Conservation (phyloP, 345 rosid genomes). For the Populus deltoides region DNA sequence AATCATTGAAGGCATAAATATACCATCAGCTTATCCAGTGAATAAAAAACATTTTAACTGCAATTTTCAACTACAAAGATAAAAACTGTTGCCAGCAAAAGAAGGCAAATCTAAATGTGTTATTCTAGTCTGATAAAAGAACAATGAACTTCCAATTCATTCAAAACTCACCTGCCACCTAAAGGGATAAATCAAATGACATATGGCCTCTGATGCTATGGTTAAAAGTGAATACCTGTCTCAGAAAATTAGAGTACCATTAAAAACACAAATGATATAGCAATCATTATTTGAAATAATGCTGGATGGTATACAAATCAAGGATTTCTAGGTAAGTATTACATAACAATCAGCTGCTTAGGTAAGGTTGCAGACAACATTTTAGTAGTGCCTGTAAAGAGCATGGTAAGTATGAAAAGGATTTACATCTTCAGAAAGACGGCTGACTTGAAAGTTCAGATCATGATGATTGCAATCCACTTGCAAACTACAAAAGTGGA, state of each 20-base stretch:
- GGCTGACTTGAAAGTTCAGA: background rate
- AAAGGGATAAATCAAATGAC: conserved; percentile 96
- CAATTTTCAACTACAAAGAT: conserved; percentile 10
- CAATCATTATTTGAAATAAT: background rate
- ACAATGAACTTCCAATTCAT: background rate
- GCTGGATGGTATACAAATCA: background rate
- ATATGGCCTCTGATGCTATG: conserved; percentile 86
- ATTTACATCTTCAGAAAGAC: background rate
- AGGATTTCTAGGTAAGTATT: background rate
- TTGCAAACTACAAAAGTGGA: background rate
- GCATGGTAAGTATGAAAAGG: background rate
- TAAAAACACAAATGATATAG: background rate
- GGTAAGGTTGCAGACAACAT: background rate
- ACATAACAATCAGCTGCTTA: background rate
- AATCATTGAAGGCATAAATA: conserved; percentile 7
- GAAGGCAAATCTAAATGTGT: background rate
- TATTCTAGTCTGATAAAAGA: background rate
- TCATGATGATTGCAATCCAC: background rate
- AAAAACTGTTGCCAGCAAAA: background rate
- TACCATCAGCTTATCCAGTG: background rate
- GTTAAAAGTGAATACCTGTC: conserved; percentile 90
- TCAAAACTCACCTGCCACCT: conserved; percentile 79
- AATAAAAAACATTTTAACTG: conserved; percentile 1
- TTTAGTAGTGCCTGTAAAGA: background rate
- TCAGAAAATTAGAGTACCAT: conserved; percentile 13